Percentiles rank a stretch among this genome's conserved stretches.
Evolutionary conservation across 257 asterid genomes (phyloP).

Genomic region (Solanum rostratum): DNA sequence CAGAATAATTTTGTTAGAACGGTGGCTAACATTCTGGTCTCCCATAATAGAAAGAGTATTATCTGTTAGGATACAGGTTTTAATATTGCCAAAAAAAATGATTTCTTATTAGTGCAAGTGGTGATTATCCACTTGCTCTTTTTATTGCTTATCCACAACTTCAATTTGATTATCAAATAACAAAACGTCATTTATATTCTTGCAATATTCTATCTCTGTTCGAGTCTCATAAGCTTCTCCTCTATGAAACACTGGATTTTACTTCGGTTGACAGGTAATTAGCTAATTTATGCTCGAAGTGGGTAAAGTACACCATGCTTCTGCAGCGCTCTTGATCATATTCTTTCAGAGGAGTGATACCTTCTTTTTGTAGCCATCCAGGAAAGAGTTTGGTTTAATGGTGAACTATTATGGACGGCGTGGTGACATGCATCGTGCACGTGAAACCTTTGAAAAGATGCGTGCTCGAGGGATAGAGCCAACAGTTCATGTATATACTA

Average conservation of each 20-base stretch:
- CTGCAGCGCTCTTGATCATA: background rate
- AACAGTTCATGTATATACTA: conserved; percentile 80
- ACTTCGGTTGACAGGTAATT: background rate
- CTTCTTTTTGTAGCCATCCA: conserved; percentile 72
- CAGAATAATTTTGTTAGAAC: background rate
- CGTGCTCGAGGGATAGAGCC: conserved; percentile 95
- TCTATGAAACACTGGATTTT: background rate
- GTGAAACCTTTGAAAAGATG: conserved; percentile 91
- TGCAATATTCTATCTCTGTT: background rate
- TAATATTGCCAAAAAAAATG: background rate
- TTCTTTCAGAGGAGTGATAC: conserved; percentile 10
- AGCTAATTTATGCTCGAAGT: background rate
- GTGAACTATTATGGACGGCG: conserved; percentile 90
- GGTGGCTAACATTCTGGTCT: background rate
- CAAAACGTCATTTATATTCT: background rate
- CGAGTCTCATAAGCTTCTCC: background rate
- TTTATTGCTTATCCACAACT: background rate
- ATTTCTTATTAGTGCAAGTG: background rate
- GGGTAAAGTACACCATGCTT: background rate
- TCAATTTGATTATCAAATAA: background rate
- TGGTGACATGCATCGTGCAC: conserved; percentile 98
- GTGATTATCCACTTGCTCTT: background rate
- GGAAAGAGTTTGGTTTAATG: conserved; percentile 91
- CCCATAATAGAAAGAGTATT: background rate
- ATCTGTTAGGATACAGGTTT: background rate